phyloP scores from a whole-genome alignment of 257 asterid species.

The Gynochthodes officinalis region DNA sequence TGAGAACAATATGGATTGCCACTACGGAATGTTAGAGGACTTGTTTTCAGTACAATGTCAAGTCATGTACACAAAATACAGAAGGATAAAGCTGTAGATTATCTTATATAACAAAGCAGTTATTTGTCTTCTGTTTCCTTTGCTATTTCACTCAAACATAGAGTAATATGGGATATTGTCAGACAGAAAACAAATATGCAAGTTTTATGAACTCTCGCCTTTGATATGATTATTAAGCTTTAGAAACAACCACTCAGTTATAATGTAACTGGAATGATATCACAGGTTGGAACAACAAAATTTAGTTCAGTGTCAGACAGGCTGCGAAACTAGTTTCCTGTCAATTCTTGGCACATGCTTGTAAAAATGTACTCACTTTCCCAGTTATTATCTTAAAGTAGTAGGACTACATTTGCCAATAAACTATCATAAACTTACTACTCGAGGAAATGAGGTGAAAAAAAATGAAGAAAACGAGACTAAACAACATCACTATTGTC shows the following conservation, averaged over 20 bases:
- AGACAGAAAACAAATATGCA: no score
- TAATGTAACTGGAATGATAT: neutral
- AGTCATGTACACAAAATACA: neutral
- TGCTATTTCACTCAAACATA: neutral
- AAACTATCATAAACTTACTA: neutral
- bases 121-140: neutral
- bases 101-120: neutral
- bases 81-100: neutral
- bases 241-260: neutral
- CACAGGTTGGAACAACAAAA: neutral
- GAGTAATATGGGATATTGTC: neutral
- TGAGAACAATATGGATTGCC: conserved; percentile 4
- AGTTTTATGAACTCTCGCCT: neutral
- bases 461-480: neutral
- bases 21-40: neutral
- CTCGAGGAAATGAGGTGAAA: neutral
- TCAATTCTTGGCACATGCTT: neutral
- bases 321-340: neutral
- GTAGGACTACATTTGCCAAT: neutral
- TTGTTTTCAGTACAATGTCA: neutral
- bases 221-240: neutral
- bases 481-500: neutral
- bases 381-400: neutral
- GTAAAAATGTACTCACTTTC: neutral
- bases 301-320: neutral